Percentiles rank a stretch among this genome's conserved stretches.
Conservation (phyloP, 2,329 filamentous ascomycete genomes). For the Trichoderma sp. region DNA sequence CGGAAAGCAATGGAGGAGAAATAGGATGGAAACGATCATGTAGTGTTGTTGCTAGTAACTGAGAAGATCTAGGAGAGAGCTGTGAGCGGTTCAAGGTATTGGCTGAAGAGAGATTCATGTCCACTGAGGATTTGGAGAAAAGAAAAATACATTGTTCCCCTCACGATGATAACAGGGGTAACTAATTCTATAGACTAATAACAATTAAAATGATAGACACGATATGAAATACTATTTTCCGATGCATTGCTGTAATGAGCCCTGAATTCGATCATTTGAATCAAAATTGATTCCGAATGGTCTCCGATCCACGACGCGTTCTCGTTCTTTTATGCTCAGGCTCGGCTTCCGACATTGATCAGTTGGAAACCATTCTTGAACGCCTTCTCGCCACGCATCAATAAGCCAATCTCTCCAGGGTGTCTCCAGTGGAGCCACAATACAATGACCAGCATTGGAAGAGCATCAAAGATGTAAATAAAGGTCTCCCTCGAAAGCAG, state of each 20-base stretch:
- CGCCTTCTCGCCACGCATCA: not conserved
- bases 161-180: not conserved
- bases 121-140: not conserved
- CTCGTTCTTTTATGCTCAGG: not conserved
- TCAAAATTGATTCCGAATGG: not conserved
- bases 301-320: not conserved
- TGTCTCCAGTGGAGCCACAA: constrained; percentile 25
- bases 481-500: constrained; percentile 40
- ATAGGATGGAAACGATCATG: not conserved
- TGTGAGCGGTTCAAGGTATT: not conserved
- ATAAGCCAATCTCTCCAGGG: constrained; percentile 43
- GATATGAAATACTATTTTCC: not conserved
- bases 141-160: not conserved
- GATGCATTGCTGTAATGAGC: not conserved
- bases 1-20: not conserved
- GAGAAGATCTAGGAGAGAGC: not conserved
- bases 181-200: not conserved
- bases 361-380: constrained; percentile 5
- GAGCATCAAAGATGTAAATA: constrained; percentile 43
- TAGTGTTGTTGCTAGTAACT: not conserved
- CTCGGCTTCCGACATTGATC: not conserved
- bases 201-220: not conserved
- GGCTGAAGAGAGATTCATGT: not conserved
- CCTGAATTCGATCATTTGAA: not conserved
- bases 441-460: constrained; percentile 27